Evolutionary conservation across 2,329 filamentous ascomycete species (phyloP).

Genomic region (Fusarium oligoseptatum): DNA sequence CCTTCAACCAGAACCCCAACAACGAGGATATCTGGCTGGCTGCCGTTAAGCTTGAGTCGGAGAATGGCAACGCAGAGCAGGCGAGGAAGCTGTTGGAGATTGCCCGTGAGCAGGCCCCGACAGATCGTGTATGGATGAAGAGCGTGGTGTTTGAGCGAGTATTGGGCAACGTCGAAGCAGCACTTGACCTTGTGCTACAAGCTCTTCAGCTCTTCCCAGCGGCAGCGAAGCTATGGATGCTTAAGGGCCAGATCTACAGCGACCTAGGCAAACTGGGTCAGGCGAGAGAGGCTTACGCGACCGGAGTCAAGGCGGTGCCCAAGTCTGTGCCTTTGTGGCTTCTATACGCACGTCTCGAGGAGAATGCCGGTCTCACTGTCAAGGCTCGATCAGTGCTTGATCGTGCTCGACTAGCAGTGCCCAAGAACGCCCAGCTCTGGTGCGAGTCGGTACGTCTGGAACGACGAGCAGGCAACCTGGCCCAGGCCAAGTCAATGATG

Average conservation of each 20-base stretch:
- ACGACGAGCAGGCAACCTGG: conserved; percentile 83
- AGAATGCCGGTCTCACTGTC: conserved; percentile 84
- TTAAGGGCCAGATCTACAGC: conserved; percentile 98
- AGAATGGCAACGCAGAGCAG: conserved; percentile 84
- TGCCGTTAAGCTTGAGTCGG: conserved; percentile 95
- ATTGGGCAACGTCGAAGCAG: conserved; percentile 81
- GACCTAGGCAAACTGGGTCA: conserved; percentile 82
- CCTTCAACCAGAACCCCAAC: conserved; percentile 94
- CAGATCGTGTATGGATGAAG: conserved; percentile 97
- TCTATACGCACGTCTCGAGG: conserved; percentile 88
- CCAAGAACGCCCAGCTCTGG: conserved; percentile 88
- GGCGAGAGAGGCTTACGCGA: conserved; percentile 89
- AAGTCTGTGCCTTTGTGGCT: conserved; percentile 91
- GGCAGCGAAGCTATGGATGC: conserved; percentile 94
- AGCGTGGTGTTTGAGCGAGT: conserved; percentile 94
- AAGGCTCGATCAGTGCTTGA: conserved; percentile 96
- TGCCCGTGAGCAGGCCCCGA: conserved; percentile 89
- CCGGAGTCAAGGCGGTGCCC: conserved; percentile 88
- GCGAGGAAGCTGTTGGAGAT: conserved; percentile 85
- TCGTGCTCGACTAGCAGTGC: conserved; percentile 87
- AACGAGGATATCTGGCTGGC: conserved; percentile 99
- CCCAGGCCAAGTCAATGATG: conserved; percentile 92
- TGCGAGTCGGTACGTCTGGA: conserved; percentile 95
- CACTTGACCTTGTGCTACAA: conserved; percentile 88
- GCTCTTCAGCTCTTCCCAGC: conserved; percentile 88